Evolutionary conservation across 495 filamentous ascomycete genomes (phyloP).

Genomic region (Penicillium canescens): DNA sequence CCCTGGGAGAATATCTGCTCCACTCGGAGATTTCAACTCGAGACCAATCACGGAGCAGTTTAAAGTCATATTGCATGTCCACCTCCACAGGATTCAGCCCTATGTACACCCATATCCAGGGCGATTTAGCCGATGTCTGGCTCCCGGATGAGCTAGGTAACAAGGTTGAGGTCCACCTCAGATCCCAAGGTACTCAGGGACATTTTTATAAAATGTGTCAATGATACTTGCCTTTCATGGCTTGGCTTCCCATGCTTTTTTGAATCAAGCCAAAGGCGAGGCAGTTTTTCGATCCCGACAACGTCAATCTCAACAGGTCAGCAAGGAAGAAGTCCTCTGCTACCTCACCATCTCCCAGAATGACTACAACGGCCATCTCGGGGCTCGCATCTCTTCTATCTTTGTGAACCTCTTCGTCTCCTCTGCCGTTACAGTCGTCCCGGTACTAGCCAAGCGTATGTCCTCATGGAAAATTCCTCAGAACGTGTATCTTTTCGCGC

Average conservation of each 20-base stretch:
- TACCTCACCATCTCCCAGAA: constrained; percentile 30
- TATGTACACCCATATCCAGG: neutral
- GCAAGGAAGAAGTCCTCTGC: constrained; percentile 34
- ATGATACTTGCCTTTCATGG: neutral
- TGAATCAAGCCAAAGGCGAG: no score
- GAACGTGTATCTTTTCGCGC: constrained; percentile 67
- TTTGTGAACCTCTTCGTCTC: constrained; percentile 43
- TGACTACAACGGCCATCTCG: constrained; percentile 43
- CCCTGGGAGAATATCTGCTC: neutral
- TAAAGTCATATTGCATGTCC: no score
- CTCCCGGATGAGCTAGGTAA: neutral
- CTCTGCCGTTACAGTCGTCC: constrained; percentile 54
- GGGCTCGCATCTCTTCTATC: constrained; percentile 40
- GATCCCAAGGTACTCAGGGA: neutral
- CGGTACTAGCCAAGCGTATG: constrained; percentile 58
- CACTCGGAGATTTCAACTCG: neutral
- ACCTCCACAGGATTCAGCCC: constrained; percentile 3
- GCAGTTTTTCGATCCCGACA: constrained; percentile 30
- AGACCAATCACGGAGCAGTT: no score
- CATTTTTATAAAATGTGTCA: neutral
- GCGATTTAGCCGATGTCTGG: neutral
- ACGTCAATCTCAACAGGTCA: constrained; percentile 34
- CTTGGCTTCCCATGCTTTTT: neutral
- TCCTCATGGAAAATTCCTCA: constrained; percentile 57
- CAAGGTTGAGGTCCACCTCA: neutral